Evolutionary conservation across 306 rosid genomes (phyloP).

Genomic region (Cicer cuneatum): DNA sequence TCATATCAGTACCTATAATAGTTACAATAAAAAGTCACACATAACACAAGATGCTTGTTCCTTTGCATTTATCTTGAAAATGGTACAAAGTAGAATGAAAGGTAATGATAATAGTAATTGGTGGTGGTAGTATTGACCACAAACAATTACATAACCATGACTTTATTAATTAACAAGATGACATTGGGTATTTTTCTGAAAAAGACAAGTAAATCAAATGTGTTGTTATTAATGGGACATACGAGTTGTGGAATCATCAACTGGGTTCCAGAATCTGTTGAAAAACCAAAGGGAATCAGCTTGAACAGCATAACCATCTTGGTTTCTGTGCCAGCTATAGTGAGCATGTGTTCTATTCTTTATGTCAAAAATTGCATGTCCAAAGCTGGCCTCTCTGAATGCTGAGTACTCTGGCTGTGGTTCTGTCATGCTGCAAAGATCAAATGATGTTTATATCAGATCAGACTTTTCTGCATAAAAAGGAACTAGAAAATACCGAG

Average conservation of each 20-base stretch:
- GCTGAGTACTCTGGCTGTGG: conserved; percentile 89
- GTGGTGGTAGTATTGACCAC: conserved; percentile 7
- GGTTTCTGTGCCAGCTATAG: conserved; percentile 80
- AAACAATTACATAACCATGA: neutral
- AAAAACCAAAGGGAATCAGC: conserved; percentile 77
- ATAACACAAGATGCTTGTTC: neutral
- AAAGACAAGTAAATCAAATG: neutral
- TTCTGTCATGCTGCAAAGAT: conserved; percentile 72
- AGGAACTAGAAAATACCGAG: neutral
- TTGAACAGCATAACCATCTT: conserved; percentile 74
- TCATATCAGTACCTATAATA: neutral
- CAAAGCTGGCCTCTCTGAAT: conserved; percentile 81
- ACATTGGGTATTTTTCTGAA: conserved; percentile 6
- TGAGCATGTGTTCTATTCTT: conserved; percentile 85
- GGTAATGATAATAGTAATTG: neutral
- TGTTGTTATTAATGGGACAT: neutral
- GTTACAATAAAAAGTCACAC: neutral
- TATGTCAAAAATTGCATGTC: conserved; percentile 78
- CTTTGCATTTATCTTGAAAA: neutral
- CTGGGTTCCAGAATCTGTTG: conserved; percentile 68
- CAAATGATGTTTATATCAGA: conserved; percentile 28
- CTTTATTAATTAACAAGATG: conserved; percentile 45
- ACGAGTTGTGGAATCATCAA: conserved; percentile 60
- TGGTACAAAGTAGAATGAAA: conserved; percentile 11
- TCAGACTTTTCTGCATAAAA: conserved; percentile 1